phyloP scores from a whole-genome alignment of 306 rosid species.

The Medicago ruthenica region DNA sequence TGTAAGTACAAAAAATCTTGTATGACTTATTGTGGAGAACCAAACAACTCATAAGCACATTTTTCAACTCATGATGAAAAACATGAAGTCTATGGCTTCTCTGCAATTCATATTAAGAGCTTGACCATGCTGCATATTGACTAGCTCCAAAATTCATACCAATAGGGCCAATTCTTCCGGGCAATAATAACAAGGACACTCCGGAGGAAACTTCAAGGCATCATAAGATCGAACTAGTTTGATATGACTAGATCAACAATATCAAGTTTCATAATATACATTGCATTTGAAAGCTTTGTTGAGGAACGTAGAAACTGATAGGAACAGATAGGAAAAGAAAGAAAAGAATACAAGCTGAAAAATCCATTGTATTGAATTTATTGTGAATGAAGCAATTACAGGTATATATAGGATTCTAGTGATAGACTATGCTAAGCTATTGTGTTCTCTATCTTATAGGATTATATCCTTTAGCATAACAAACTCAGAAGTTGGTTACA shows the following conservation, averaged over 20 bases:
- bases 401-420: no score
- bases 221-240: constrained; percentile 61
- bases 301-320: no score
- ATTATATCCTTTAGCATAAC: no score
- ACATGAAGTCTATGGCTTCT: constrained; percentile 58
- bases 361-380: no score
- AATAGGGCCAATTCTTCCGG: constrained; percentile 63
- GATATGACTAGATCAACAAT: constrained; percentile 67
- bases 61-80: constrained; percentile 57
- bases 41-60: constrained; percentile 50
- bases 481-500: no score
- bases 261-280: constrained; percentile 66
- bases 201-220: constrained; percentile 25
- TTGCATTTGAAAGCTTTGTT: no score
- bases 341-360: no score
- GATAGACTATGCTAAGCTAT: no score
- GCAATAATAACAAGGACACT: constrained; percentile 57
- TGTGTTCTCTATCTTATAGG: no score
- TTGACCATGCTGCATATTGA: constrained; percentile 61
- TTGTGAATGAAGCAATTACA: no score
- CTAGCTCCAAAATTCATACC: constrained; percentile 59
- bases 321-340: no score
- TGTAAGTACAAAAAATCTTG: constrained; percentile 54
- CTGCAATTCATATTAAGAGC: constrained; percentile 61
- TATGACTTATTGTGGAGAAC: constrained; percentile 63